These are phyloP conservation scores for Fremontodendron californicum DNA, from an alignment of 345 rosid genomes.

Conservation along the genomic window DNA sequence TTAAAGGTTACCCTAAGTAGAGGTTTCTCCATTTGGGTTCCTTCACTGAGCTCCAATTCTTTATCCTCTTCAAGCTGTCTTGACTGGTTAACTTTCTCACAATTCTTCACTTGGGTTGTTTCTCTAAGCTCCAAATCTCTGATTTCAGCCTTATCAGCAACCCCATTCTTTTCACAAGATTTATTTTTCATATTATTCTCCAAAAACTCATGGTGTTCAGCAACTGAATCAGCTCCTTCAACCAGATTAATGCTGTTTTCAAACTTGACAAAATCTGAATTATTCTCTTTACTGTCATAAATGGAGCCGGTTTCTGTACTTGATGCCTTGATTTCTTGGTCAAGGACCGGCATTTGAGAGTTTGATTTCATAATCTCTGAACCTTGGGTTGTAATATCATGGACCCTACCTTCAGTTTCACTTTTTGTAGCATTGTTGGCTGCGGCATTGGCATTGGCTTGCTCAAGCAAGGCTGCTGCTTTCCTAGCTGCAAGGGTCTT, in stretches of 20 bases:
- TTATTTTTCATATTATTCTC: slow-evolving; percentile 22
- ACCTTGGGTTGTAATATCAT: slow-evolving; percentile 14
- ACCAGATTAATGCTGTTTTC: slow-evolving; percentile 14
- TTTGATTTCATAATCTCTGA: background rate
- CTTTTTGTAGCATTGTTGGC: slow-evolving; percentile 15
- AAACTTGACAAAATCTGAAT: slow-evolving; percentile 14
- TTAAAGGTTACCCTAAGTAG: slow-evolving; percentile 40
- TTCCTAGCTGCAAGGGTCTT: slow-evolving; percentile 73
- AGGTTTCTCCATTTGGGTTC: slow-evolving; percentile 42
- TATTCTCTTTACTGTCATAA: slow-evolving; percentile 12
- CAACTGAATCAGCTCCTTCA: slow-evolving; percentile 11
- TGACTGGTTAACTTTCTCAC: slow-evolving; percentile 11
- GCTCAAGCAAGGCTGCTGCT: slow-evolving; percentile 70
- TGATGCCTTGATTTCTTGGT: slow-evolving; percentile 13
- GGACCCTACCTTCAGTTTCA: slow-evolving; percentile 13
- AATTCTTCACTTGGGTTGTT: slow-evolving; percentile 34
- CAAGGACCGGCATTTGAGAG: background rate
- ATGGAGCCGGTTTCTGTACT: slow-evolving; percentile 11
- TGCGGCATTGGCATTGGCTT: slow-evolving; percentile 34
- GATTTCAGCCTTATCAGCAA: slow-evolving; percentile 9
- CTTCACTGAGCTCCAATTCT: slow-evolving; percentile 14
- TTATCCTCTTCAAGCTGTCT: slow-evolving; percentile 12
- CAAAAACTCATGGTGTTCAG: slow-evolving; percentile 19
- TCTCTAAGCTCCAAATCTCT: slow-evolving; percentile 26
- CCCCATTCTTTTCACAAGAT: slow-evolving; percentile 11